Percentiles rank a stretch among this genome's conserved stretches.
Evolutionary conservation across 148 eudicot species (phyloP).

Genomic region (Simmondsia chinensis): DNA sequence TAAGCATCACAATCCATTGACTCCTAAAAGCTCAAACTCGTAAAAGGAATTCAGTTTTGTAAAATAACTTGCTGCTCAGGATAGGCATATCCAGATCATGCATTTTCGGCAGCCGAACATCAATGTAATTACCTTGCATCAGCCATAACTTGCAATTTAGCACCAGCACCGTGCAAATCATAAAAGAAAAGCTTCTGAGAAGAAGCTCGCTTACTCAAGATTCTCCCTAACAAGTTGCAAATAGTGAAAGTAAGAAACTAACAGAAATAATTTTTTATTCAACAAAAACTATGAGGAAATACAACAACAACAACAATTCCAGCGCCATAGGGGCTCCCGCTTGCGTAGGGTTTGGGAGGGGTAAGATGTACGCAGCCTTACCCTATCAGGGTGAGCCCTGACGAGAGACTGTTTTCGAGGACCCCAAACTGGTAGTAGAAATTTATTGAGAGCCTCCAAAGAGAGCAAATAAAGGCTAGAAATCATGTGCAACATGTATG

Average conservation of each 20-base stretch:
- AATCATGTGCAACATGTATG: too few species aligned
- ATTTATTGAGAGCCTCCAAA: conserved; percentile 30
- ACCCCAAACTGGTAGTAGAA: too few species aligned
- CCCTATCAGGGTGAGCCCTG: too few species aligned
- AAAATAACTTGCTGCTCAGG: neutral
- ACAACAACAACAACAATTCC: too few species aligned
- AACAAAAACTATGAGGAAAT: neutral
- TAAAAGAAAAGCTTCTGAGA: conserved; percentile 60
- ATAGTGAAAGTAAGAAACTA: neutral
- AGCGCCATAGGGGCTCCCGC: too few species aligned
- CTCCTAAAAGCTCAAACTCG: neutral
- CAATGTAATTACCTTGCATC: conserved; percentile 46
- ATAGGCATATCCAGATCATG: neutral
- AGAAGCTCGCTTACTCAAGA: conserved; percentile 66
- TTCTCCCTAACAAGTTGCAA: conserved; percentile 36
- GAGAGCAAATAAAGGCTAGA: conserved; percentile 29
- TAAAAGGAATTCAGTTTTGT: too few species aligned
- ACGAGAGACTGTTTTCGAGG: too few species aligned
- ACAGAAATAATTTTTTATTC: neutral
- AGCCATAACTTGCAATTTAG: conserved; percentile 69
- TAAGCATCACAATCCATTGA: too few species aligned
- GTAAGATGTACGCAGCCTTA: too few species aligned
- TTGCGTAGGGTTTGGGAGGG: too few species aligned
- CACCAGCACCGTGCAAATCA: conserved; percentile 53
- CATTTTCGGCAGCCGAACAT: neutral